A percentile compares a stretch with the other conserved stretches of the same genome.
phyloP scores from a whole-genome alignment of 306 rosid genomes.

The Datisca glomerata region DNA sequence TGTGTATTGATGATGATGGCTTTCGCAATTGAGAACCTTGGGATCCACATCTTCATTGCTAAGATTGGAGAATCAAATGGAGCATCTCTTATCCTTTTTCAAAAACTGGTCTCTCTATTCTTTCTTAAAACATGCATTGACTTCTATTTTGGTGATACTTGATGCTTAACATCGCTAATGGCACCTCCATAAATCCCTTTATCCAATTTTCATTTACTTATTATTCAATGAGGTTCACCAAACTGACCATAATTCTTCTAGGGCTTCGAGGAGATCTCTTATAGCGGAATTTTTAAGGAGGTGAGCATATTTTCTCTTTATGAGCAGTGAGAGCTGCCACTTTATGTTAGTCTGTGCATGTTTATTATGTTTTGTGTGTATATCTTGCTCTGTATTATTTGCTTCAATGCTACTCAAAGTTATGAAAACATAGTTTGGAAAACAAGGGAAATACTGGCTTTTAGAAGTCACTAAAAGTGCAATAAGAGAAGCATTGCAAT shows the following conservation, averaged over 20 bases:
- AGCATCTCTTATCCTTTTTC: conserved; percentile 63
- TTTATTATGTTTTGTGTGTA: no score
- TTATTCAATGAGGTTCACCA: conserved; percentile 12
- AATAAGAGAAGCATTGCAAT: no score
- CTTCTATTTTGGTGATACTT: no score
- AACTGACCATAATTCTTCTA: conserved; percentile 10
- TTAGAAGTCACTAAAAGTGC: no score
- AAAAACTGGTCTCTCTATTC: conserved; percentile 50
- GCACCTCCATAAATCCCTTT: no score
- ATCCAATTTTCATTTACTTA: background rate
- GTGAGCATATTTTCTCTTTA: conserved; percentile 25
- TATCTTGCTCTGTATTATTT: no score
- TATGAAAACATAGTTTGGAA: no score
- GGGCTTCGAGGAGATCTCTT: conserved; percentile 71
- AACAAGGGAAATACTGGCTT: no score
- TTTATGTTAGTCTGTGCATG: no score
- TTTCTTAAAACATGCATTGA: conserved; percentile 2
- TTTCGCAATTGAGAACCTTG: conserved; percentile 55
- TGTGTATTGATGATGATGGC: conserved; percentile 75
- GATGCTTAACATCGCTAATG: no score
- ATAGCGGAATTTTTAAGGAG: conserved; percentile 73
- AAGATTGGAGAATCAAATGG: conserved; percentile 83
- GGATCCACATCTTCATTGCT: conserved; percentile 44
- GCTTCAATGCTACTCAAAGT: no score
- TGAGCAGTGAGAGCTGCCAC: no score